Evolutionary conservation across 179 eudicot species (phyloP), one percentile per base, ranked within the genome.

Genomic region (Sideroxylon spinosum): DNA sequence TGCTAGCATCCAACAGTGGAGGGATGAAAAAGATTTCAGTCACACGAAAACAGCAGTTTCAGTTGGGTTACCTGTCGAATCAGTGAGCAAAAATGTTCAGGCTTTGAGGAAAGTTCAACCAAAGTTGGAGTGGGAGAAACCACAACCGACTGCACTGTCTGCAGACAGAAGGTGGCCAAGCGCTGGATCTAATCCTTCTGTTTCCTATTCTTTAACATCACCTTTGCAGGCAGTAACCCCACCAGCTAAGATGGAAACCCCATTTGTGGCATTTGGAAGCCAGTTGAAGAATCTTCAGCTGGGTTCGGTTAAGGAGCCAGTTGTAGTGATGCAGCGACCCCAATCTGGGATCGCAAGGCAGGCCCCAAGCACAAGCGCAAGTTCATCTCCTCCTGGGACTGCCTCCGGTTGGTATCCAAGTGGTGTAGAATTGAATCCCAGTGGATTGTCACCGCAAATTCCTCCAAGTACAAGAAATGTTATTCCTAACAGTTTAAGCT

Each of bases 251-350:
- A 48, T 74, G n/a, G 96, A 91, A 28, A 26, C 87, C 49, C 86
- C 82, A 6, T 83, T 78, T 82, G 49, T 77, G n/a, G 68, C 86
- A 65, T 72, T 72, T 50, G 89, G 83, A 57, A 86, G 81, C 68
- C 94, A 88, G 80, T 76, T 81, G 78, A 94, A 89, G 89, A 86
- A 76, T 70, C 78, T 82, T 49, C 94, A 90, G 79, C 84, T 85
- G 64, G 93, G 92, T 68, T 70, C 91, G 13, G 85, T 84, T 44
- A 87, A 87, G 75, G 98, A 91, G 76, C 97, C 97, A 44, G 87
- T 94, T 68, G 83, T 85, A 63, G 86, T 93, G 85, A 90, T 95
- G 94, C 97, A 95, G 82, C 86, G 95, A 67, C 89, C 93, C 12
- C 91, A 85, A 82, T 88, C 89, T 2, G 80, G 79, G 56, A 90